phyloP scores from a whole-genome alignment of 495 filamentous ascomycete species.

The Recurvomyces mirabilis region DNA sequence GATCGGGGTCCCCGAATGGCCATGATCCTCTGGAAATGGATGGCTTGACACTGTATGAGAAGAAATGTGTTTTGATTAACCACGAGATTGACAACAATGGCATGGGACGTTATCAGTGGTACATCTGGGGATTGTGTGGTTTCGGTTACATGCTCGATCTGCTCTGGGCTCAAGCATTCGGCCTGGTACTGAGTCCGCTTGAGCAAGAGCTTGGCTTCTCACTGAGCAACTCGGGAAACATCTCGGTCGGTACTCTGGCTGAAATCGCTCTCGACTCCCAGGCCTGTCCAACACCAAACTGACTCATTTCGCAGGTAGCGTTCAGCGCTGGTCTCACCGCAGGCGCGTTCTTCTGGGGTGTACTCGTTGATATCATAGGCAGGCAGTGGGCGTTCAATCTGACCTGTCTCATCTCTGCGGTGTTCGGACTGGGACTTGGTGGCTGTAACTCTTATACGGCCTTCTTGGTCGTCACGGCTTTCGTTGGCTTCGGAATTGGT shows the following conservation, averaged over 20 bases:
- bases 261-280: neutral
- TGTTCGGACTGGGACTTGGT: constrained; percentile 38
- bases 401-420: constrained; percentile 35
- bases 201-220: constrained; percentile 37
- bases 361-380: constrained; percentile 40
- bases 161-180: constrained; percentile 41
- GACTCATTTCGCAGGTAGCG: constrained; percentile 6
- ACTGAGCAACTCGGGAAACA: constrained; percentile 14
- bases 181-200: constrained; percentile 35
- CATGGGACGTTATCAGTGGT: constrained; percentile 42
- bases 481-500: constrained; percentile 38
- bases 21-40: constrained; percentile 1
- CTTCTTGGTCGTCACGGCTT: constrained; percentile 37
- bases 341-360: constrained; percentile 38
- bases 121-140: constrained; percentile 38
- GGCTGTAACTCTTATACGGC: constrained; percentile 32
- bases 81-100: constrained; percentile 38
- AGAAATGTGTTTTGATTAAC: constrained; percentile 36
- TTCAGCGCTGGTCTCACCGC: constrained; percentile 23
- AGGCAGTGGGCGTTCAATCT: constrained; percentile 42
- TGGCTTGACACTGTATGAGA: constrained; percentile 11
- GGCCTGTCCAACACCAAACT: neutral
- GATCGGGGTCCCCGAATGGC: neutral
- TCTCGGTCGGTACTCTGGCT: constrained; percentile 17
- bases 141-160: constrained; percentile 43